Percentiles rank a stretch among this genome's conserved stretches.
Conservation (phyloP, 257 asterid genomes). For the Nemophila menziesii region DNA sequence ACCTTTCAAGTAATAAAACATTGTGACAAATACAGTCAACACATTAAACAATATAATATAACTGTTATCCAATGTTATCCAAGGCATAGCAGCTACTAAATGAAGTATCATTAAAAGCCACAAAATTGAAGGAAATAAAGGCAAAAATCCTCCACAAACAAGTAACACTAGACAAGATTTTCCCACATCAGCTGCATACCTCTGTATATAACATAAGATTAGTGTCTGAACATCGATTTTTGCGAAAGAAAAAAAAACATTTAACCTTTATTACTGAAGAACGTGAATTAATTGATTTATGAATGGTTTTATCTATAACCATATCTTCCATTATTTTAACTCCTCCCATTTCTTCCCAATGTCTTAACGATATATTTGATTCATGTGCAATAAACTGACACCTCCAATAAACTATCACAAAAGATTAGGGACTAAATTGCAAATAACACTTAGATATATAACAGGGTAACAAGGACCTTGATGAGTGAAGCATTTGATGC, state of each 20-base stretch:
- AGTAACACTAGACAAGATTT: constrained; percentile 92
- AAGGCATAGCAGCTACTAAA: constrained; percentile 87
- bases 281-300: constrained; percentile 65
- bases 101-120: constrained; percentile 99
- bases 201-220: constrained; percentile 44
- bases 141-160: constrained; percentile 94
- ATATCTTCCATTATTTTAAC: constrained; percentile 69
- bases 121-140: constrained; percentile 68
- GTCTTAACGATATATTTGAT: constrained; percentile 73
- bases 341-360: constrained; percentile 93
- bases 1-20: constrained; percentile 97
- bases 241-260: too few relatives aligned
- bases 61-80: too few relatives aligned
- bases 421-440: too few relatives aligned
- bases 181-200: constrained; percentile 94
- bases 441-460: too few relatives aligned
- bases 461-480: too few relatives aligned
- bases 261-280: constrained; percentile 84
- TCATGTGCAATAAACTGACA: constrained; percentile 96
- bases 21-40: constrained; percentile 68
- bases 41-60: constrained; percentile 63
- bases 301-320: constrained; percentile 69
- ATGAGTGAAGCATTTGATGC: too few relatives aligned
- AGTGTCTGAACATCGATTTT: too few relatives aligned
- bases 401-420: constrained; percentile 77